These are phyloP conservation scores for Sophora flavescens DNA, from an alignment of 306 rosid genomes.

Conservation along the genomic window DNA sequence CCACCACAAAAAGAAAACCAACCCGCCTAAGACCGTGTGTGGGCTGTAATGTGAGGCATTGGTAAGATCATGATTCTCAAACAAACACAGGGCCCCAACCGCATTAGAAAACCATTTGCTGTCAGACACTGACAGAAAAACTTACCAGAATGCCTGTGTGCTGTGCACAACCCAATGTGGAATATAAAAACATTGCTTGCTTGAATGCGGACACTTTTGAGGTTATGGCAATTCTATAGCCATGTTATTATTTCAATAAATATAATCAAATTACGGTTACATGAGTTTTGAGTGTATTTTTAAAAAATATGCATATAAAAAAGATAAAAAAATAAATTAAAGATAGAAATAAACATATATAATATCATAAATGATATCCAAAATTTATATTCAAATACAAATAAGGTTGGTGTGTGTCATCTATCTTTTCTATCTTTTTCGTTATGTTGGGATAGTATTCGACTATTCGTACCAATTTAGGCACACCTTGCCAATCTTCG, in stretches of 20 bases:
- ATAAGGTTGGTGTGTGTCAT: too few relatives aligned
- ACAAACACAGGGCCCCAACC: constrained; percentile 9
- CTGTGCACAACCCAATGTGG: not conserved
- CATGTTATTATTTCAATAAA: not conserved
- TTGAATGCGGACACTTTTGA: not conserved
- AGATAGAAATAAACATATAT: too few relatives aligned
- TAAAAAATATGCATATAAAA: too few relatives aligned
- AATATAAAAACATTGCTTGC: not conserved
- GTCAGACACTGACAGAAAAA: constrained; percentile 3
- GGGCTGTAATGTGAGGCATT: constrained; percentile 28
- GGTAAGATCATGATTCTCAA: constrained; percentile 7
- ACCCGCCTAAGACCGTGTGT: not conserved
- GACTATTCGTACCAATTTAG: not conserved
- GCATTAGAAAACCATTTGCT: constrained; percentile 28
- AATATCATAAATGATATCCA: too few relatives aligned
- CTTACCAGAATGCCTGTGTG: not conserved
- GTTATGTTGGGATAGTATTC: not conserved
- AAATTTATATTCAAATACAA: too few relatives aligned
- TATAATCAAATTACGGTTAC: not conserved
- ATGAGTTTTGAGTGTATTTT: too few relatives aligned
- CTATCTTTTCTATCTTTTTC: constrained; percentile 1
- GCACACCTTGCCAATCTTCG: not conserved
- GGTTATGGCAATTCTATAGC: not conserved
- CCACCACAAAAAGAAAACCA: constrained; percentile 7
- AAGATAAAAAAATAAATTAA: too few relatives aligned